These are phyloP conservation scores for Talaromyces atroroseus DNA, from an alignment of 2,329 filamentous ascomycete species.

Conservation along the genomic window DNA sequence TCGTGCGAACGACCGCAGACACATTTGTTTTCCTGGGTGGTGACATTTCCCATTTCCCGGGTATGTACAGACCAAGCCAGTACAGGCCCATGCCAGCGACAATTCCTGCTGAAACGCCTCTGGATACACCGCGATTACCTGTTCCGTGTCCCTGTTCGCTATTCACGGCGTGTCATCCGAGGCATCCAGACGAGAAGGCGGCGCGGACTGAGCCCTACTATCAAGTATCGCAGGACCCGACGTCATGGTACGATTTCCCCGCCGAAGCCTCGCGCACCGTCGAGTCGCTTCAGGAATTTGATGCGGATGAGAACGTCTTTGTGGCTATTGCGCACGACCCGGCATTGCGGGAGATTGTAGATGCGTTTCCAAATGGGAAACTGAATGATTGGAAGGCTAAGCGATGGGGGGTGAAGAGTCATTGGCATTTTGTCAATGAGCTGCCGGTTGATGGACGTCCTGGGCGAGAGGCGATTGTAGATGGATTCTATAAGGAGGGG, in stretches of 20 bases:
- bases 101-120: conserved; percentile 19
- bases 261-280: conserved; percentile 17
- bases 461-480: conserved; percentile 5
- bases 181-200: conserved; percentile 11
- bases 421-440: conserved; percentile 24
- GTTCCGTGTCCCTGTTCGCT: conserved; percentile 20
- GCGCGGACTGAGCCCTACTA: conserved; percentile 19
- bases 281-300: conserved; percentile 25
- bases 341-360: conserved; percentile 18
- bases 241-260: conserved; percentile 20
- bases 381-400: conserved; percentile 27
- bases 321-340: conserved; percentile 28
- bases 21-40: conserved; percentile 42
- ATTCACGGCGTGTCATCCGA: conserved; percentile 21
- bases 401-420: conserved; percentile 19
- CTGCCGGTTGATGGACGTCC: conserved; percentile 13
- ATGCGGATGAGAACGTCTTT: conserved; percentile 24
- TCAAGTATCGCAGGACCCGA: conserved; percentile 12
- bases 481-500: conserved; percentile 9
- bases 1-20: conserved; percentile 24
- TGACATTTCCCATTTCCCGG: conserved; percentile 40
- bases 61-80: conserved; percentile 26
- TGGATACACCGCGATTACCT: conserved; percentile 14
- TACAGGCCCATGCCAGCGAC: conserved; percentile 23
- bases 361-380: conserved; percentile 22